Evolutionary conservation across 164 flowering plant genomes (phyloP).

Genomic region (Aristolochia californica): DNA sequence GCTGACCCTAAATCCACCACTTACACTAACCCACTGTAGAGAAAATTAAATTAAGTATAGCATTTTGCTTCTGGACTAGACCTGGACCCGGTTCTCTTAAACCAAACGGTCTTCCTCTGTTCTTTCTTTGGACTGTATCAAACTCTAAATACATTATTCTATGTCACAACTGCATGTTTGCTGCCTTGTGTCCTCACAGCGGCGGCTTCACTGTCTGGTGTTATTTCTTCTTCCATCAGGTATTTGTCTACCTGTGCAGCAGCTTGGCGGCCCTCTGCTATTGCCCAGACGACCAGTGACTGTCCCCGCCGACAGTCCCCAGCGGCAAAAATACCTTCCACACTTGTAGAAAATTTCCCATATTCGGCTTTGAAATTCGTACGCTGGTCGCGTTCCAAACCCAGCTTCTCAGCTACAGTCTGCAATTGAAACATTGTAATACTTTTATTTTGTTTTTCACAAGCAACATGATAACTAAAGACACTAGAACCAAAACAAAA

Average conservation of each 20-base stretch:
- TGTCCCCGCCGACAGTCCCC: slow-evolving; percentile 98
- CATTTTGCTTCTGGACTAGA: no score
- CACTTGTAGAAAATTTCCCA: slow-evolving; percentile 75
- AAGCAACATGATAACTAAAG: background rate
- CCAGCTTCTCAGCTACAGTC: slow-evolving; percentile 68
- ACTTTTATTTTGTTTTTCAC: background rate
- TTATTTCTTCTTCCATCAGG: slow-evolving; percentile 24
- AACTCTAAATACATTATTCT: background rate
- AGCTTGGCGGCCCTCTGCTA: slow-evolving; percentile 87
- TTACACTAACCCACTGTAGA: no score
- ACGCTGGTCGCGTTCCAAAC: slow-evolving; percentile 66
- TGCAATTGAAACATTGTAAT: slow-evolving; percentile 16
- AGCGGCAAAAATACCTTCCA: slow-evolving; percentile 89
- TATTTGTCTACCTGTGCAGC: slow-evolving; percentile 82
- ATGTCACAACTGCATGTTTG: slow-evolving; percentile 39
- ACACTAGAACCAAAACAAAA: no score
- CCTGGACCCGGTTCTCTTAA: background rate
- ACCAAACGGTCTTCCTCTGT: background rate
- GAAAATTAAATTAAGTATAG: no score
- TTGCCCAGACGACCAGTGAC: slow-evolving; percentile 98
- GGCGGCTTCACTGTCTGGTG: slow-evolving; percentile 11
- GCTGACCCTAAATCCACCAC: no score
- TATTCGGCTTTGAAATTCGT: slow-evolving; percentile 92
- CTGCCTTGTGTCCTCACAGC: slow-evolving; percentile 24
- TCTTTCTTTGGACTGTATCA: background rate